Percentiles rank a stretch among this genome's conserved stretches.
Conservation (phyloP, 495 filamentous ascomycete genomes). For the Darksidea phi region DNA sequence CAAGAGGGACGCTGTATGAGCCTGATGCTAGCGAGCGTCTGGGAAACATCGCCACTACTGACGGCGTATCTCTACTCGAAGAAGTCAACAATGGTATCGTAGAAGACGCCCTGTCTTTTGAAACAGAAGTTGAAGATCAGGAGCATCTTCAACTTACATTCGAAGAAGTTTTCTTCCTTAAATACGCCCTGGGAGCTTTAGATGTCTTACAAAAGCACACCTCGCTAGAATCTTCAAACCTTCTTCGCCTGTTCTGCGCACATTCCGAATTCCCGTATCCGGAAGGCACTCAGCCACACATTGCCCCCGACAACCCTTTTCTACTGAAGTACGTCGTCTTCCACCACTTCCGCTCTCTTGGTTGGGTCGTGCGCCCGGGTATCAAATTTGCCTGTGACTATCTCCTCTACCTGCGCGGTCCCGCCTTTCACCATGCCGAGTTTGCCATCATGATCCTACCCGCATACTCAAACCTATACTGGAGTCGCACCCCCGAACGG, state of each 20-base stretch:
- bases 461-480: constrained; percentile 73
- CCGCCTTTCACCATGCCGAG: constrained; percentile 90
- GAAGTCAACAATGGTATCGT: neutral
- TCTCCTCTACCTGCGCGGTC: constrained; percentile 90
- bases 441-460: constrained; percentile 84
- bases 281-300: constrained; percentile 43
- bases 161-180: constrained; percentile 91
- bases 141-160: constrained; percentile 88
- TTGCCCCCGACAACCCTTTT: constrained; percentile 74
- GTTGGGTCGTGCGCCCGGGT: constrained; percentile 92
- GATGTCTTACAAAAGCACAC: constrained; percentile 58
- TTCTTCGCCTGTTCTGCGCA: constrained; percentile 39
- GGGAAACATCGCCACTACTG: neutral
- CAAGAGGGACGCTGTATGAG: neutral
- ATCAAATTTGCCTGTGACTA: constrained; percentile 95
- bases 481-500: constrained; percentile 55
- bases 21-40: neutral
- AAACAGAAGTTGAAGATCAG: constrained; percentile 59
- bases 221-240: constrained; percentile 35
- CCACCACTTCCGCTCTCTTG: constrained; percentile 93
- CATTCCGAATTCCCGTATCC: constrained; percentile 44
- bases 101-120: neutral
- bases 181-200: constrained; percentile 78
- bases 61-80: neutral
- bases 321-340: constrained; percentile 83